Evolutionary conservation across 2,329 filamentous ascomycete genomes (phyloP), one percentile per base, ranked within the genome.

Genomic region (Neonectria faginata): DNA sequence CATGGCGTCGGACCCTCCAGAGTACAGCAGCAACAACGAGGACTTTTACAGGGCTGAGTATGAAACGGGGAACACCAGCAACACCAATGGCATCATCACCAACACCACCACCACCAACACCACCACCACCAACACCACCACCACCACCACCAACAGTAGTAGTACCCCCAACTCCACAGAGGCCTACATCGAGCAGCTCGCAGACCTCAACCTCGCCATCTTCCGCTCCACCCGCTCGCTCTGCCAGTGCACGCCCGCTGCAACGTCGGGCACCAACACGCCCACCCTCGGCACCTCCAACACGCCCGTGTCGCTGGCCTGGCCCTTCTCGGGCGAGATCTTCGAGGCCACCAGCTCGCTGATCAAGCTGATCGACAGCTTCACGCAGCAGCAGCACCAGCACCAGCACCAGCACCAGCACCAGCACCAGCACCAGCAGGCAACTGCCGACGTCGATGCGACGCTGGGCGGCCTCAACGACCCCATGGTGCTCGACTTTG

Each of bases 291-390:
- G 25, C 25, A 25, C 25, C 25, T 25, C 25, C 25, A 25, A 6
- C 25, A 42, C 16, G 14, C 44, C 44, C 44, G 44, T 27, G 7
- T 48, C 44, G 22, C 20, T 48, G 2, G 44, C 44, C 6, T 48
- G 44, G 44, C 22, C 44, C 16, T 29, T 50, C 45, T 50, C 45
- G 25, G 45, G 45, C 22, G 45, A 50, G 25, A 31, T 50, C 45
- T 50, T 50, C 45, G 45, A 50, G 45, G 45, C 45, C 25, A 29
- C 45, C 14, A 50, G 45, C 45, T 50, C 45, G 22, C 25, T 50
- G 45, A 50, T 50, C 45, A 27, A n/a, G 45, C 45, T 50, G 22
- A 50, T 50, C 25, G 45, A 50, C 25, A 16, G 12, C 45, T 50
- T 31, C n/a, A 29, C 45, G 16, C 22, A 29, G 36, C 36, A 39